These are phyloP conservation scores for Botrytis porri DNA, from an alignment of 2,329 filamentous ascomycete species.

Conservation along the genomic window DNA sequence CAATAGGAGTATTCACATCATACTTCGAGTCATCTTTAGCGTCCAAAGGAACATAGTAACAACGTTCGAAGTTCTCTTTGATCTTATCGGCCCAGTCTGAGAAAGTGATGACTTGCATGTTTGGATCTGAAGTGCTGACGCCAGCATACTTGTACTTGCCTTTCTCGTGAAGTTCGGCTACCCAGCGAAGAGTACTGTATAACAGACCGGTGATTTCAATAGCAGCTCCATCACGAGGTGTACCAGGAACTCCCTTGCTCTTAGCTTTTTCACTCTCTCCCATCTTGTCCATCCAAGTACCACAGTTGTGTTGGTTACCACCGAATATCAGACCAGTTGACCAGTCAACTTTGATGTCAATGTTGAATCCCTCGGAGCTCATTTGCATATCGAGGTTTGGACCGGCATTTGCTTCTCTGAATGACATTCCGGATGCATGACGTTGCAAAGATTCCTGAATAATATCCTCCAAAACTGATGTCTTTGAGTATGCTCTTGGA, in stretches of 20 bases:
- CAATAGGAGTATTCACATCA: conserved; percentile 72
- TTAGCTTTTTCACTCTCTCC: conserved; percentile 90
- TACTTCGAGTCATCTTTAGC: conserved; percentile 69
- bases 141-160: conserved; percentile 71
- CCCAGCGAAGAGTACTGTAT: conserved; percentile 86
- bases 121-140: conserved; percentile 60
- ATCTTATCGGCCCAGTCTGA: conserved; percentile 76
- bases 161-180: conserved; percentile 61
- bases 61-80: conserved; percentile 83
- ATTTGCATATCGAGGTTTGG: conserved; percentile 87
- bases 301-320: conserved; percentile 91
- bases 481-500: conserved; percentile 76
- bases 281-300: conserved; percentile 99
- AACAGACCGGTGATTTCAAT: conserved; percentile 92
- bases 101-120: conserved; percentile 60
- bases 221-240: conserved; percentile 92
- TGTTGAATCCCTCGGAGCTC: conserved; percentile 87
- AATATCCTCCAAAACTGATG: conserved; percentile 81
- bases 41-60: conserved; percentile 79
- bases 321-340: conserved; percentile 86
- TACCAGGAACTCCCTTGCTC: conserved; percentile 90
- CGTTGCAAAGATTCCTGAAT: conserved; percentile 92
- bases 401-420: conserved; percentile 91
- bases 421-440: conserved; percentile 86
- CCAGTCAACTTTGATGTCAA: conserved; percentile 91